Conservation (phyloP, 1,284 basidiomycete species). For the Cryptococcus sp. region DNA sequence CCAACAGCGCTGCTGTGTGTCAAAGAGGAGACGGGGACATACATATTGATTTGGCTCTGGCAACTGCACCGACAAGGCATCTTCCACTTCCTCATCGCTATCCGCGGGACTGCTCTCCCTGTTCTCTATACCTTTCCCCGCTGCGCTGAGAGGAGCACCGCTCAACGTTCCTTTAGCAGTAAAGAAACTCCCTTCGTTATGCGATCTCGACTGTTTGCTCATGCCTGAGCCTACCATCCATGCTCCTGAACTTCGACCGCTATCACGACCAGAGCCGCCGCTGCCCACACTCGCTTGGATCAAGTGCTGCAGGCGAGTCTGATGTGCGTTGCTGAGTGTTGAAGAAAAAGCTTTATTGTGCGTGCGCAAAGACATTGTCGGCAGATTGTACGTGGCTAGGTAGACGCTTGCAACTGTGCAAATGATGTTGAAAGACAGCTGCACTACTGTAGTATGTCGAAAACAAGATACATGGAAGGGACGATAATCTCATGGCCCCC, state of each 20-base stretch:
- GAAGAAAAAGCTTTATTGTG: neutral
- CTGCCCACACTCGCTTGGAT: conserved; percentile 4
- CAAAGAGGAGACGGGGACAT: neutral
- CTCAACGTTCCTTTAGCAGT: conserved; percentile 18
- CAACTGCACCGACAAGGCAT: neutral
- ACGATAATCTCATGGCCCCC: too few relatives aligned
- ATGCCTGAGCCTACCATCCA: neutral
- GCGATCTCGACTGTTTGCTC: too few relatives aligned
- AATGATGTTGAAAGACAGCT: too few relatives aligned
- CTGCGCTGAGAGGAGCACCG: neutral
- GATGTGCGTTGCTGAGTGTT: conserved; percentile 10
- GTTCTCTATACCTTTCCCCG: neutral
- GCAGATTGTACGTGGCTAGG: neutral
- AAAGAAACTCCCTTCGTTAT: conserved; percentile 8
- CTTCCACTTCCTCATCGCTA: conserved; percentile 1
- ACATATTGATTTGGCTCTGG: neutral
- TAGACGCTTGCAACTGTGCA: too few relatives aligned
- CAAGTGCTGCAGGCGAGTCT: conserved; percentile 7
- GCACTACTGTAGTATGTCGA: too few relatives aligned
- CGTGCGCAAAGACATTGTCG: conserved; percentile 11
- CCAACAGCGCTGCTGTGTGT: neutral
- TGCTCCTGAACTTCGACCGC: neutral
- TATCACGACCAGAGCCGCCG: neutral
- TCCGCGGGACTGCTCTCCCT: conserved; percentile 6
- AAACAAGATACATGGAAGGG: too few relatives aligned